Percentiles rank a stretch among this genome's conserved stretches.
phyloP scores from a whole-genome alignment of 257 asterid species.

The Misopates orontium region DNA sequence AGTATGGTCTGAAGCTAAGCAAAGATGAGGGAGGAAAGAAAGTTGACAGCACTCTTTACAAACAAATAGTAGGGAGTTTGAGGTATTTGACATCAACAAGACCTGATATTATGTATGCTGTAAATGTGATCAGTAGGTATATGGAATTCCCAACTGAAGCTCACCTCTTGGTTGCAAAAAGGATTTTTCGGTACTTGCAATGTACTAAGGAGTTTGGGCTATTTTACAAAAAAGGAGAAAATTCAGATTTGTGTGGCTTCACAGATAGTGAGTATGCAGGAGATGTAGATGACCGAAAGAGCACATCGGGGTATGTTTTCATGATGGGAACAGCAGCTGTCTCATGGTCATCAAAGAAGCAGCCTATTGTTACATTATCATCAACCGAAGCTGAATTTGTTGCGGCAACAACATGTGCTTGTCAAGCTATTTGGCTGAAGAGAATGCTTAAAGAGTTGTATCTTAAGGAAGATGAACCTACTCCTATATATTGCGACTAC shows the following conservation, averaged over 20 bases:
- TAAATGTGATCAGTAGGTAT: neutral
- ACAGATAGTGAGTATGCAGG: neutral
- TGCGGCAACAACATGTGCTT: conserved; percentile 12
- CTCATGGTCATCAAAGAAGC: conserved; percentile 8
- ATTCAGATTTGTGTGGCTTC: neutral
- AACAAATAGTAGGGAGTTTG: too few relatives aligned
- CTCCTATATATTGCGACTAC: neutral
- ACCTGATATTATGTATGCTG: neutral
- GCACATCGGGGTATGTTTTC: conserved; percentile 6
- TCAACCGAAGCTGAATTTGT: conserved; percentile 5
- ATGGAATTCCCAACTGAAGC: neutral
- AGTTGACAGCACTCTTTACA: too few relatives aligned
- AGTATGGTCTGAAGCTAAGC: too few relatives aligned
- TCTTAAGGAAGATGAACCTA: neutral
- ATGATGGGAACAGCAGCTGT: neutral
- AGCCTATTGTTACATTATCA: neutral
- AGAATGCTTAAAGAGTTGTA: neutral
- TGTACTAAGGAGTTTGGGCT: neutral
- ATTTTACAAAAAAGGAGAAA: neutral
- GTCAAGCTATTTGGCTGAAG: conserved; percentile 10
- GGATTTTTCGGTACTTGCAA: neutral
- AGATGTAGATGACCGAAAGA: neutral
- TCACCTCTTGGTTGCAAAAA: neutral
- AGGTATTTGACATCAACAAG: too few relatives aligned
- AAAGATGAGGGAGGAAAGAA: too few relatives aligned